Evolutionary conservation across 805 yeast genomes (phyloP).

Genomic region (Lipomyces anomalus): DNA sequence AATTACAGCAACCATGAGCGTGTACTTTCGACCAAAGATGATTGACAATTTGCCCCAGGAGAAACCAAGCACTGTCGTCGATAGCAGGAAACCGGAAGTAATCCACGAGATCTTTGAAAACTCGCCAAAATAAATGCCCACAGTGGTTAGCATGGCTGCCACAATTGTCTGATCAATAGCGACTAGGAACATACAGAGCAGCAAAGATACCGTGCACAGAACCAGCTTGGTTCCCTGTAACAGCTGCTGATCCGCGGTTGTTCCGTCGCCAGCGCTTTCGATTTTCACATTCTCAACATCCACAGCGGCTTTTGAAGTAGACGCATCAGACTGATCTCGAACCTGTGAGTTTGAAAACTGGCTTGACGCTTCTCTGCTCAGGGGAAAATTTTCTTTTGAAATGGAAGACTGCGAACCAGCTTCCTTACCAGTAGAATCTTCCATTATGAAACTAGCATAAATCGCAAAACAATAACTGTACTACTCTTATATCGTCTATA

Average conservation of each 20-base stretch:
- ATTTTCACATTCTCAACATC: conserved; percentile 1
- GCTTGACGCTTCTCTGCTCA: too few species aligned
- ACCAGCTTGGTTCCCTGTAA: conserved; percentile 3
- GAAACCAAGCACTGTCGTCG: conserved; percentile 69
- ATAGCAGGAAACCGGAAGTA: conserved; percentile 52
- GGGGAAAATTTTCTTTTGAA: too few species aligned
- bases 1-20: conserved; percentile 38
- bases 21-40: conserved; percentile 39
- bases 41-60: conserved; percentile 64
- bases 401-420: too few species aligned
- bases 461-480: too few species aligned
- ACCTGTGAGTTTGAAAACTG: too few species aligned
- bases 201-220: conserved; percentile 3
- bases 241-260: conserved; percentile 3
- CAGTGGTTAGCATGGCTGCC: conserved; percentile 51
- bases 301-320: too few species aligned
- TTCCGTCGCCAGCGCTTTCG: conserved; percentile 7
- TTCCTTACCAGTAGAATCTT: too few species aligned
- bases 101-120: conserved; percentile 46
- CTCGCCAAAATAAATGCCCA: conserved; percentile 49
- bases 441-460: too few species aligned
- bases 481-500: too few species aligned
- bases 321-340: too few species aligned
- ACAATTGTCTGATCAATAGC: conserved; percentile 59
- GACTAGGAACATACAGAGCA: conserved; percentile 44